Evolutionary conservation across 768 basidiomycete genomes (phyloP).

Genomic region (Dendrothele bispora): DNA sequence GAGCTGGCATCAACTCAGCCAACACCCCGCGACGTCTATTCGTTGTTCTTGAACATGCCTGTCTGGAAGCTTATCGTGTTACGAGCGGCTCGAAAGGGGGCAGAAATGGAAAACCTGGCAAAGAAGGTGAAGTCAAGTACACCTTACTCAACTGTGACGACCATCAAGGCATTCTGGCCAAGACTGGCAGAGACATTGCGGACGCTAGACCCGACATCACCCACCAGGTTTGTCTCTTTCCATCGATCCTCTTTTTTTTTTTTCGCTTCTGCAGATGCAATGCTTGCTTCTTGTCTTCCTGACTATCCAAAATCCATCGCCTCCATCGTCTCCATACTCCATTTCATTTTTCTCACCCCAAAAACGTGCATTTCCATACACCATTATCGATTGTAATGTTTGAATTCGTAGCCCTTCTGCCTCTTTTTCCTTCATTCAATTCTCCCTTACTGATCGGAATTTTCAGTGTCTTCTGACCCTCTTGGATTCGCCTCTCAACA

Average conservation of each 20-base stretch:
- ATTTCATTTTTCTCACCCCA: conserved; percentile 5
- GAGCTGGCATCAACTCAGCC: conserved; percentile 8
- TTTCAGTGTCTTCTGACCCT: conserved; percentile 89
- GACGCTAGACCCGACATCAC: conserved; percentile 99
- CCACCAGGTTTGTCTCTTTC: conserved; percentile 71
- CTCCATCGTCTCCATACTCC: conserved; percentile 8
- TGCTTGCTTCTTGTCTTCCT: neutral
- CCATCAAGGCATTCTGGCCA: conserved; percentile 97
- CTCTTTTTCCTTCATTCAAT: neutral
- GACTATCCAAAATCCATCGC: neutral
- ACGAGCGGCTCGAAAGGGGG: conserved; percentile 53
- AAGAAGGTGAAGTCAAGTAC: conserved; percentile 87
- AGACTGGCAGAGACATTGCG: conserved; percentile 96
- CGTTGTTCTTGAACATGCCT: conserved; percentile 92
- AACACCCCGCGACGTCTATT: conserved; percentile 61
- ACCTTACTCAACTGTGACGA: conserved; percentile 98
- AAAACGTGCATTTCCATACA: too few relatives aligned
- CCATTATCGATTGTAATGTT: too few relatives aligned
- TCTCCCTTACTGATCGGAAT: neutral
- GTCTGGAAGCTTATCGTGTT: conserved; percentile 92
- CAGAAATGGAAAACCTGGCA: conserved; percentile 51
- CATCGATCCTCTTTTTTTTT: neutral
- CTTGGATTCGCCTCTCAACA: conserved; percentile 97
- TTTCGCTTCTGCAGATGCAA: neutral
- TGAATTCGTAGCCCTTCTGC: too few relatives aligned